Base-by-base conservation (phyloP, 2,329 filamentous ascomycete species). In the Didymosphaeria variabile region DNA sequence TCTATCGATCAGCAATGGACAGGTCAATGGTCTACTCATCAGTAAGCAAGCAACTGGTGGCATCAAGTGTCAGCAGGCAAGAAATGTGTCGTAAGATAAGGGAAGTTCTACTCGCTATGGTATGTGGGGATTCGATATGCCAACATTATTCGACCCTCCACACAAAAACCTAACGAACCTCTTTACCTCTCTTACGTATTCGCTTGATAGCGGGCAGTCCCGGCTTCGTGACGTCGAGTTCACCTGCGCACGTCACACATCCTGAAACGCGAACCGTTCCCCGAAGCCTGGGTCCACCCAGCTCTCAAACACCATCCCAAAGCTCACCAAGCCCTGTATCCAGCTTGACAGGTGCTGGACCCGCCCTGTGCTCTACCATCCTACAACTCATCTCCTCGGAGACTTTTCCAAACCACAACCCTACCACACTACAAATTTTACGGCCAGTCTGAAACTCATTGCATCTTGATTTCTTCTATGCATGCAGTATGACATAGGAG, bases 231-330 rank as follows among this genome's bases (percentile, higher is more conserved):
- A n/a, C 29, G n/a, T 38, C 8, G 36, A 7, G 26, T 13, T 7
- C n/a, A 5, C n/a, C 32, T n/a, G 13, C 19, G n/a, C 49, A 6
- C 19, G 12, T 38, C 10, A 4, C 32, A 3, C 44, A 36, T 31
- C 4, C 44, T 58, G 56, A 58, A 58, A 58, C 56, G 31, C 56
- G 45, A 52, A 44, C 56, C n/a, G 47, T 53, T 44, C 36, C 56
- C 55, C 47, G 7, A n/a, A 3, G 23, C 15, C 32, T 17, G n/a
- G n/a, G n/a, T n/a, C n/a, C n/a, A n/a, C n/a, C n/a, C 55, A 49
- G 9, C 53, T 9, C 23, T 45, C 42, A 45, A 55, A 45, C 55
- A 57, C 31, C 38, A 36, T 29, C 47, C 32, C 45, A 34, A 34
- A 21, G 32, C n/a, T 26, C 40, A 52, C 47, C 47, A 54, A 47